These are phyloP conservation scores for Hirsutella thompsonii DNA, from an alignment of 2,329 filamentous ascomycete species.

Conservation along the genomic window DNA sequence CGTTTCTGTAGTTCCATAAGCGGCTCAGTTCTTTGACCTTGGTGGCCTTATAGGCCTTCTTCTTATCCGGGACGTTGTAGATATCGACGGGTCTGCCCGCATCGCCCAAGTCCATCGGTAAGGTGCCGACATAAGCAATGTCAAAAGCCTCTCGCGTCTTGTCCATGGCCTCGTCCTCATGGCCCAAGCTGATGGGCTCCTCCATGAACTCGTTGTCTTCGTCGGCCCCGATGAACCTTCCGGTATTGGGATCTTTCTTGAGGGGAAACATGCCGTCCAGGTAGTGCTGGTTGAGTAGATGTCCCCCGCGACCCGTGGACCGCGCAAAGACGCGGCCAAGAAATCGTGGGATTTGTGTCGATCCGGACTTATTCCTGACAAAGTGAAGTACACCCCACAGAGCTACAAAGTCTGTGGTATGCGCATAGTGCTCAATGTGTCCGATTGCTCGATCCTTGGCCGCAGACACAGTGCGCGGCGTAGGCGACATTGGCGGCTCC, in stretches of 20 bases:
- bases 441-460: conserved; percentile 41
- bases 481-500: conserved; percentile 15
- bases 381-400: conserved; percentile 65
- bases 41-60: conserved; percentile 20
- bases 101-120: conserved; percentile 22
- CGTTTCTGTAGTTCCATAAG: conserved; percentile 51
- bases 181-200: conserved; percentile 34
- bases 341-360: conserved; percentile 42
- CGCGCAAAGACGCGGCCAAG: conserved; percentile 48
- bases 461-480: conserved; percentile 21
- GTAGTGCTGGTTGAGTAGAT: conserved; percentile 49
- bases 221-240: conserved; percentile 27
- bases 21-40: conserved; percentile 49
- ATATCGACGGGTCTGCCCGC: conserved; percentile 19
- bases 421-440: conserved; percentile 71
- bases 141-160: conserved; percentile 34
- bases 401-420: conserved; percentile 61
- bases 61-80: conserved; percentile 17
- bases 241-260: conserved; percentile 25
- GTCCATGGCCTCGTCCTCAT: conserved; percentile 27
- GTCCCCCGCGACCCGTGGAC: conserved; percentile 34
- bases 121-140: conserved; percentile 30
- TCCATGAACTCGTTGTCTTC: conserved; percentile 49
- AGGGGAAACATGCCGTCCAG: conserved; percentile 49
- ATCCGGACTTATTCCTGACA: conserved; percentile 27